phyloP scores from a whole-genome alignment of 805 yeast species.

The Brettanomyces sp. region DNA sequence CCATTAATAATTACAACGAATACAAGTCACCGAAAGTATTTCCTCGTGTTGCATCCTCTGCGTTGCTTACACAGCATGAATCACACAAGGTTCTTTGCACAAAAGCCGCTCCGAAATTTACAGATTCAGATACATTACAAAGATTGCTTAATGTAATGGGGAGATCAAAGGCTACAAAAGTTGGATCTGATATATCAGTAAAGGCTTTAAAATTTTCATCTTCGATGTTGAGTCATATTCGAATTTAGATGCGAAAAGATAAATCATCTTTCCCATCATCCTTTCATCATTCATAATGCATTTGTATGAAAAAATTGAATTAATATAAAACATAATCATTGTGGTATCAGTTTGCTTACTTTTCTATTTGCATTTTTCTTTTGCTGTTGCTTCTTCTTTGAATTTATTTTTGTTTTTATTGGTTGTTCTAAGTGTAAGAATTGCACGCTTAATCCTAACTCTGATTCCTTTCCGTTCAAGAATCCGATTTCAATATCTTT shows the following conservation, averaged over 20 bases:
- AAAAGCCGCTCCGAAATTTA: background rate
- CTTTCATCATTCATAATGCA: background rate
- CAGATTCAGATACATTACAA: background rate
- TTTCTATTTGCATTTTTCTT: background rate
- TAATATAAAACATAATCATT: too few relatives aligned
- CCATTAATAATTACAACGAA: too few relatives aligned
- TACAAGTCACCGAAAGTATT: too few relatives aligned
- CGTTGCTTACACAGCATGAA: too few relatives aligned
- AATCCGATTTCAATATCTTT: conserved; percentile 18
- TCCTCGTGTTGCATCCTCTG: too few relatives aligned
- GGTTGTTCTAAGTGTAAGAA: conserved; percentile 40
- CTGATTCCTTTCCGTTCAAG: conserved; percentile 6
- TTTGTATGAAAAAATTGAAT: too few relatives aligned
- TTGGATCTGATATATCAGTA: background rate
- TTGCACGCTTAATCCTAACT: conserved; percentile 25
- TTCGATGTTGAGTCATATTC: background rate
- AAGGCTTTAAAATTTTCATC: background rate
- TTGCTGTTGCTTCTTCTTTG: background rate
- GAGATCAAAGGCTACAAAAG: background rate
- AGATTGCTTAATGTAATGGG: conserved; percentile 3
- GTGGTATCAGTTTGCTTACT: too few relatives aligned
- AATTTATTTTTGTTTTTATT: conserved; percentile 20
- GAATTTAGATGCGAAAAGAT: background rate
- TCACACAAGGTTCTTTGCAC: background rate
- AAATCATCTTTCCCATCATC: background rate